Evolutionary conservation across 2,329 filamentous ascomycete genomes (phyloP).

Genomic region (Fusarium graminum): DNA sequence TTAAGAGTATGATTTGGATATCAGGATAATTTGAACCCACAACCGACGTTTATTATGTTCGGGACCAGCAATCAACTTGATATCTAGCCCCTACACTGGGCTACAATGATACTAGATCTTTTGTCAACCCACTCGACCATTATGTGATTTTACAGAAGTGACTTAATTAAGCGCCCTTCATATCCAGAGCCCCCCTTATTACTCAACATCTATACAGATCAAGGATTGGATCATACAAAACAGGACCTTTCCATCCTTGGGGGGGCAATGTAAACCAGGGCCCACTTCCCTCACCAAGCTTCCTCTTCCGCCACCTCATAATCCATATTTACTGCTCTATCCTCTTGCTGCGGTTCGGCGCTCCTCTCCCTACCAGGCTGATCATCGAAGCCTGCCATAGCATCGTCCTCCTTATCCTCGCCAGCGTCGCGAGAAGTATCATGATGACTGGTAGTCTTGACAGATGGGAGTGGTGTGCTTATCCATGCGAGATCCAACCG

Average conservation of each 20-base stretch:
- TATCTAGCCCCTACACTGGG: slow-evolving; percentile 36
- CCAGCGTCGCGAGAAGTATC: slow-evolving; percentile 9
- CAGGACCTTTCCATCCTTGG: not conserved
- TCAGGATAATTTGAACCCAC: slow-evolving; percentile 8
- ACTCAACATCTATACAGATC: not conserved
- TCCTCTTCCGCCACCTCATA: slow-evolving; percentile 67
- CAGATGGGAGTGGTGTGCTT: slow-evolving; percentile 48
- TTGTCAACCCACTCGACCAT: not conserved
- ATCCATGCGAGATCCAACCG: slow-evolving; percentile 76
- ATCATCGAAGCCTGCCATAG: slow-evolving; percentile 47
- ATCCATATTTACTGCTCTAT: slow-evolving; percentile 61
- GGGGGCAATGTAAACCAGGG: not conserved
- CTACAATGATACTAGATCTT: slow-evolving; percentile 15
- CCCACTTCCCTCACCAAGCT: slow-evolving; percentile 55
- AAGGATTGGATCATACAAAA: not conserved
- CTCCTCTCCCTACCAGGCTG: slow-evolving; percentile 25
- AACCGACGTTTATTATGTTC: slow-evolving; percentile 4
- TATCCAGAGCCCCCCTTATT: not conserved
- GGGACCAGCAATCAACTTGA: slow-evolving; percentile 32
- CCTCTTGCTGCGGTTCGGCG: slow-evolving; percentile 45
- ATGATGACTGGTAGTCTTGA: slow-evolving; percentile 33
- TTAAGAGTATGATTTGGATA: slow-evolving; percentile 12
- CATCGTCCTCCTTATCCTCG: slow-evolving; percentile 49
- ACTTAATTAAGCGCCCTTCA: slow-evolving; percentile 10
- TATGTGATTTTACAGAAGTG: not conserved